These are phyloP conservation scores for Alternaria ventricosa DNA, from an alignment of 2,329 filamentous ascomycete genomes.

Conservation along the genomic window DNA sequence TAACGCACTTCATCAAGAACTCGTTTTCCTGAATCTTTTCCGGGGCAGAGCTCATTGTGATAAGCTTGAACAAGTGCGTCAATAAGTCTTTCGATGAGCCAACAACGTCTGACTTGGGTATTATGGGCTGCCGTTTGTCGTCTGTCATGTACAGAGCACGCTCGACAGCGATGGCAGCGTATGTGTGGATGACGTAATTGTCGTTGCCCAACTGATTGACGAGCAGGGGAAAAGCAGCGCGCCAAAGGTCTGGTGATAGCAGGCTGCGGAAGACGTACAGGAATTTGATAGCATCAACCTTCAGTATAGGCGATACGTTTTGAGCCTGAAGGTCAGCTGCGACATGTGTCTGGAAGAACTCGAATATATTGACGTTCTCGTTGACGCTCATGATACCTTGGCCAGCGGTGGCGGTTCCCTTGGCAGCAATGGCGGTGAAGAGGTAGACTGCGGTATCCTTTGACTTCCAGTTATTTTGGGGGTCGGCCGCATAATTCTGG, in stretches of 20 bases:
- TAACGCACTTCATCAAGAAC: conserved; percentile 97
- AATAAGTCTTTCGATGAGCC: conserved; percentile 85
- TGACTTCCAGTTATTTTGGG: conserved; percentile 81
- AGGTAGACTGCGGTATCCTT: conserved; percentile 99
- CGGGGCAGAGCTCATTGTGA: conserved; percentile 82
- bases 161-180: conserved; percentile 96
- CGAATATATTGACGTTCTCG: conserved; percentile 78
- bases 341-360: conserved; percentile 94
- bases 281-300: conserved; percentile 98
- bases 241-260: conserved; percentile 90
- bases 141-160: conserved; percentile 85
- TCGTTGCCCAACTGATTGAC: conserved; percentile 88
- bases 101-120: conserved; percentile 78
- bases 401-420: conserved; percentile 83
- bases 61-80: conserved; percentile 86
- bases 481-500: conserved; percentile 70
- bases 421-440: conserved; percentile 91
- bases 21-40: conserved; percentile 98
- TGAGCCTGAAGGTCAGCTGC: conserved; percentile 83
- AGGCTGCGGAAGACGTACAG: conserved; percentile 97
- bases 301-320: conserved; percentile 80
- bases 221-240: conserved; percentile 83
- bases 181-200: conserved; percentile 97
- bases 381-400: conserved; percentile 94
- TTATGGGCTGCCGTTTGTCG: conserved; percentile 76